These are phyloP conservation scores for Lachancea lanzarotensis DNA, from an alignment of 805 yeast species.

Conservation along the genomic window DNA sequence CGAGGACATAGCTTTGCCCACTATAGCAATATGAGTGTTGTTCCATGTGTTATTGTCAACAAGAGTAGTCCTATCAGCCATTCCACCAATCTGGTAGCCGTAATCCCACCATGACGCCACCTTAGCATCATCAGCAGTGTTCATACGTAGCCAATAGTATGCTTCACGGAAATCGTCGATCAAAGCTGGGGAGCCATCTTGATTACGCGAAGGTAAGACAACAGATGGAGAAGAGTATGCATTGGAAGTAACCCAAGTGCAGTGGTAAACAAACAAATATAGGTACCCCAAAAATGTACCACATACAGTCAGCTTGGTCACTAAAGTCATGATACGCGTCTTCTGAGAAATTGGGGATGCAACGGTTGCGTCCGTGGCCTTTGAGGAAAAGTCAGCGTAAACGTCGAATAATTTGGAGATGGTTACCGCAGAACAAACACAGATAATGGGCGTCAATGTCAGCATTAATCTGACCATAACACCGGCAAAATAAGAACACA, in stretches of 20 bases:
- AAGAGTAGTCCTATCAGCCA: slow-evolving; percentile 98
- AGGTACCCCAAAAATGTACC: slow-evolving; percentile 68
- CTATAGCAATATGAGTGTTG: slow-evolving; percentile 98
- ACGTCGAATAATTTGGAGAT: slow-evolving; percentile 77
- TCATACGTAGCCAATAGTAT: slow-evolving; percentile 97
- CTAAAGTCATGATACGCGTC: slow-evolving; percentile 29
- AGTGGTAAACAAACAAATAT: slow-evolving; percentile 78
- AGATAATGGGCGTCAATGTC: slow-evolving; percentile 91
- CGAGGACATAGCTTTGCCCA: slow-evolving; percentile 95
- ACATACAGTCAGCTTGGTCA: slow-evolving; percentile 58
- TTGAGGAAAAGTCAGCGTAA: slow-evolving; percentile 56
- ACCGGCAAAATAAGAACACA: slow-evolving; percentile 96
- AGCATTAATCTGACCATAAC: slow-evolving; percentile 98
- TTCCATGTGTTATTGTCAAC: slow-evolving; percentile 99
- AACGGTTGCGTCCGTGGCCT: background rate
- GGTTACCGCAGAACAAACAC: slow-evolving; percentile 89
- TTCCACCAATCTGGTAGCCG: slow-evolving; percentile 99
- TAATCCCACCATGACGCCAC: slow-evolving; percentile 99
- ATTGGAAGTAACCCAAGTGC: slow-evolving; percentile 94
- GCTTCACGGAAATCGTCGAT: slow-evolving; percentile 99
- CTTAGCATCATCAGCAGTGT: slow-evolving; percentile 91
- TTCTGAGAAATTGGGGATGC: slow-evolving; percentile 1
- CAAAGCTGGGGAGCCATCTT: slow-evolving; percentile 78
- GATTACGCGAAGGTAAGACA: slow-evolving; percentile 69
- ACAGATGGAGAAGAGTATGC: slow-evolving; percentile 98